A percentile compares a stretch with the other conserved stretches of the same genome.
These are phyloP conservation scores for Mycocalia duriaeana DNA, from an alignment of 1,284 basidiomycete genomes.

Conservation along the genomic window DNA sequence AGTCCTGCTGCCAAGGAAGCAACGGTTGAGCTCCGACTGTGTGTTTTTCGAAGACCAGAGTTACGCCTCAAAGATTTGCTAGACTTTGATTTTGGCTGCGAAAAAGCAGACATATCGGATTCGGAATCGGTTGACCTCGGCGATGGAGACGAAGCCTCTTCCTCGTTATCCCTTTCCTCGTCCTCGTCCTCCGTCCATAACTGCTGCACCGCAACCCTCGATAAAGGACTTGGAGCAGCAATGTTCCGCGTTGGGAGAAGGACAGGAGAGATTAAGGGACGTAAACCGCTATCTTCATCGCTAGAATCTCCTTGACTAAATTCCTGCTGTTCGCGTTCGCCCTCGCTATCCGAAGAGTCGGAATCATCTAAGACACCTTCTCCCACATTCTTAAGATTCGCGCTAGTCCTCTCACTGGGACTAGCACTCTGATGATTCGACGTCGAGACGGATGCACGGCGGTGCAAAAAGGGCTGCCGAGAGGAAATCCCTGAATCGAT, in stretches of 20 bases:
- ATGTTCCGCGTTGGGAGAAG: slow-evolving; percentile 26
- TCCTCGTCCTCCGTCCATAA: slow-evolving; percentile 47
- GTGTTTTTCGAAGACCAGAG: slow-evolving; percentile 27
- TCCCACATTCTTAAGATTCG: slow-evolving; percentile 56
- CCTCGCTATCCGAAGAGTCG: slow-evolving; percentile 36
- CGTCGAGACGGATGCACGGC: slow-evolving; percentile 30
- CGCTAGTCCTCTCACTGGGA: slow-evolving; percentile 27
- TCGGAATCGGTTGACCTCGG: slow-evolving; percentile 47
- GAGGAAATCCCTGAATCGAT: slow-evolving; percentile 24
- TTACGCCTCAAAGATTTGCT: slow-evolving; percentile 16
- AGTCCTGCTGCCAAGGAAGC: slow-evolving; percentile 47
- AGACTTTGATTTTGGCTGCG: slow-evolving; percentile 18
- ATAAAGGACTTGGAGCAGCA: slow-evolving; percentile 59
- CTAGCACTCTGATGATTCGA: slow-evolving; percentile 27
- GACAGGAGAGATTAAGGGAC: slow-evolving; percentile 27
- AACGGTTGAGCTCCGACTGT: slow-evolving; percentile 58
- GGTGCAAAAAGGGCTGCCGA: slow-evolving; percentile 13
- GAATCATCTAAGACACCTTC: slow-evolving; percentile 76
- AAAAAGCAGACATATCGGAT: slow-evolving; percentile 29
- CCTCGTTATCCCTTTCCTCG: slow-evolving; percentile 30
- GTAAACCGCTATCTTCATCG: slow-evolving; percentile 29
- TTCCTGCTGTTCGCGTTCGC: slow-evolving; percentile 19
- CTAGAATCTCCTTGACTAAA: slow-evolving; percentile 24
- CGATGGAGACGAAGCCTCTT: slow-evolving; percentile 31
- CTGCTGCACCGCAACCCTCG: slow-evolving; percentile 46